Evolutionary conservation across 2,329 filamentous ascomycete species (phyloP).

Genomic region (Byssochlamys sp.): DNA sequence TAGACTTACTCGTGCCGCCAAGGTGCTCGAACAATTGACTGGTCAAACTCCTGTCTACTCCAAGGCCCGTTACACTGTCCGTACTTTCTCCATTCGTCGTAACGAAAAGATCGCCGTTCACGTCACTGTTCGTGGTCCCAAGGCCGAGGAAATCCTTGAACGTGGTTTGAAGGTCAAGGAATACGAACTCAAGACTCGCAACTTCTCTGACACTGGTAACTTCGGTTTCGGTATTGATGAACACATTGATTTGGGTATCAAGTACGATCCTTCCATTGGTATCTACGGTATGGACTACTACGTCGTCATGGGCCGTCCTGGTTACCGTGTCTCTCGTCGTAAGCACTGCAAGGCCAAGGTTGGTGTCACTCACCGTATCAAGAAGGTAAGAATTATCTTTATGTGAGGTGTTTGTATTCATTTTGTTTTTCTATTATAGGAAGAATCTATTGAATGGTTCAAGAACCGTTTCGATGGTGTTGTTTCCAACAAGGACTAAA

Average conservation of each 20-base stretch:
- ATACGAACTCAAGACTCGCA: conserved; percentile 97
- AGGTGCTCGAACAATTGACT: conserved; percentile 98
- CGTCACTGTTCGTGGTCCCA: conserved; percentile 97
- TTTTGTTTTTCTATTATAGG: too few species aligned
- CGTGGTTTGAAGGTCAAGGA: conserved; percentile 99
- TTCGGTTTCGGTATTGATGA: conserved; percentile 99
- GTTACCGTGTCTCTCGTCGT: too few species aligned
- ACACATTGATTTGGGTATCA: conserved; percentile 99
- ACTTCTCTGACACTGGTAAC: conserved; percentile 99
- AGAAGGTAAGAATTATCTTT: too few species aligned
- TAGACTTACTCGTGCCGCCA: conserved; percentile 98
- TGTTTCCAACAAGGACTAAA: too few species aligned
- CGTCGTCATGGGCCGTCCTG: too few species aligned
- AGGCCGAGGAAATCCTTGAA: conserved; percentile 99
- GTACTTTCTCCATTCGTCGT: conserved; percentile 99
- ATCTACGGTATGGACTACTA: conserved; percentile 99
- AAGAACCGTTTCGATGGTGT: too few species aligned
- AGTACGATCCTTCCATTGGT: conserved; percentile 96
- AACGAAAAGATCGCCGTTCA: conserved; percentile 99
- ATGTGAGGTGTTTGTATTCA: too few species aligned
- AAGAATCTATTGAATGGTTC: too few species aligned
- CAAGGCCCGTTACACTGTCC: conserved; percentile 99
- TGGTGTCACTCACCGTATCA: too few species aligned
- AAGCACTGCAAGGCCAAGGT: too few species aligned
- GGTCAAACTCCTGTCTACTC: conserved; percentile 99